Evolutionary conservation across 176 grass and related monocot species (phyloP), one percentile per base, ranked within the genome.

Genomic region (Oryza longistaminata): DNA sequence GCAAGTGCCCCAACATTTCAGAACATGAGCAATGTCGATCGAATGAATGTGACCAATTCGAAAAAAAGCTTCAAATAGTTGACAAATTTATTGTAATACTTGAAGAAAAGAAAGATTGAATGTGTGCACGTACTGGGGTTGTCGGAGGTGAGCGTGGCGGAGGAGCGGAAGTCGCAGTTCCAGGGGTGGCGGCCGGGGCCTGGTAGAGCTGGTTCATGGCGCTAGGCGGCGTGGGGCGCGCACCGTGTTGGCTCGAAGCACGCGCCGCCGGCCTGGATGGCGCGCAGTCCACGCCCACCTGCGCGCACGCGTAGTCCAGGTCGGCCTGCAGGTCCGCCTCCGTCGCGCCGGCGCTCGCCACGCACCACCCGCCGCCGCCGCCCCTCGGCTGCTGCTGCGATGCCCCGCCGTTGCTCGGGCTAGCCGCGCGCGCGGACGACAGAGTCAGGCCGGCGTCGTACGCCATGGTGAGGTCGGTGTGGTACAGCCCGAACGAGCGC

Each of bases 131-230:
- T 91, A 99, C 96, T 96, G 2, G 96, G 96, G 83, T 99, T 92
- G 13, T 66, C 45, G 40, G 96, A 89, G 25, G 91, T 91, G 78
- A 96, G 85, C 12, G 82, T 69, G 60, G 93, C 96, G 34, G 96
- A 88, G 49, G 92, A 81, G 29, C 86, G 42, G 88, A 99, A 99
- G 85, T 96, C 91, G 87, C 96, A 99, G 81, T 94, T 88, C 91
- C 85, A 94, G 0, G 96, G 65, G 81, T 96, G 68, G 5, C 83
- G 73, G 5, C 90, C 90, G 19, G 93, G 11, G 79, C 84, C 90
- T 96, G 96, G 88, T 88, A 99, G 34, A 92, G 80, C 88, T 99
- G 96, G 86, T 99, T 99, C 91, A 99, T 96, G 80, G 93, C 91
- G 83, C n/a, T 96, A 99, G 3, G 96, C 90, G 25, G 96, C 96